Evolutionary conservation across 1,284 basidiomycete genomes (phyloP).

Genomic region (Ganoderma boninense): DNA sequence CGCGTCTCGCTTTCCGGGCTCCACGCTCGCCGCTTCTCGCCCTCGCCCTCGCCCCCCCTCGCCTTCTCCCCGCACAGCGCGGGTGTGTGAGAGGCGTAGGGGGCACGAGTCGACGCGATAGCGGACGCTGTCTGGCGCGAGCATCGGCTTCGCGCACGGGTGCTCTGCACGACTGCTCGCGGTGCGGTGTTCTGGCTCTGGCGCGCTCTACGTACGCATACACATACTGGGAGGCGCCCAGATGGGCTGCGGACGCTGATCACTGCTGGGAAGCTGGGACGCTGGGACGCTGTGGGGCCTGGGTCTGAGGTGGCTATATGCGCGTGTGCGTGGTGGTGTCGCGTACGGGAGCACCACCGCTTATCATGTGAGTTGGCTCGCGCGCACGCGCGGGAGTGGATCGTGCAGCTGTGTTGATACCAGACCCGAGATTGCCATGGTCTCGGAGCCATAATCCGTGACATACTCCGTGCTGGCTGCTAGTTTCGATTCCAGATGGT

Average conservation of each 20-base stretch:
- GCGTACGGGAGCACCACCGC: background rate
- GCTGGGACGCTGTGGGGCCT: background rate
- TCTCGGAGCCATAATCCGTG: background rate
- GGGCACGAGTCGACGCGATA: background rate
- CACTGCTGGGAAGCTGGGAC: background rate
- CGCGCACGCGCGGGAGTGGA: background rate
- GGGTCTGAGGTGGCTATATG: background rate
- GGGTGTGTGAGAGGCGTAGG: background rate
- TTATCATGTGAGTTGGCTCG: background rate
- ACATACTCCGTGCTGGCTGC: background rate
- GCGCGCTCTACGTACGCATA: background rate
- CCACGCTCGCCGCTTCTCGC: background rate
- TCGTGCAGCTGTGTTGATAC: background rate
- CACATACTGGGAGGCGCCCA: background rate
- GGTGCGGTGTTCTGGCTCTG: background rate
- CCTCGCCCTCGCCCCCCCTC: background rate
- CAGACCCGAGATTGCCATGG: background rate
- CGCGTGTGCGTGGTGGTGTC: background rate
- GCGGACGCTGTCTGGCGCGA: conserved; percentile 2
- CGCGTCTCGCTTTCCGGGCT: no score
- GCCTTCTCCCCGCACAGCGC: background rate
- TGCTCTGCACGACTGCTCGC: background rate
- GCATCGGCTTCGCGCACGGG: conserved; percentile 6
- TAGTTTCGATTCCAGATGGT: background rate
- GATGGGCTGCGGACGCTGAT: background rate